phyloP scores from a whole-genome alignment of 2,329 filamentous ascomycete genomes.

The Chalaropsis thielavioides region DNA sequence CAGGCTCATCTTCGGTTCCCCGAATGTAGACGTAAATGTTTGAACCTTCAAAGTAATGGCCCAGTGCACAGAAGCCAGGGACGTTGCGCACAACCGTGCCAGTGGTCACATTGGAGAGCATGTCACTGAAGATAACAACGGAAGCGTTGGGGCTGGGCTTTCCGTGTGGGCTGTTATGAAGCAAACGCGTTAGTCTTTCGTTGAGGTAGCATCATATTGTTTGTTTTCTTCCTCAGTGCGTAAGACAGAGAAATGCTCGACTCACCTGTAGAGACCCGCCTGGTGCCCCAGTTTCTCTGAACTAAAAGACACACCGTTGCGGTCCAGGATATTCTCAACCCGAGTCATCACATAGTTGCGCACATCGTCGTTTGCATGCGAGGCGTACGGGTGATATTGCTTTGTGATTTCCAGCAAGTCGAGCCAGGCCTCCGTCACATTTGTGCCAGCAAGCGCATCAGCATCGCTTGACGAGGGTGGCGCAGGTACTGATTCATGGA shows the following conservation, averaged over 20 bases:
- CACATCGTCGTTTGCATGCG: conserved; percentile 64
- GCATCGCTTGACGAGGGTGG: conserved; percentile 47
- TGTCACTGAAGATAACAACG: conserved; percentile 65
- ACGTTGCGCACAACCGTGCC: conserved; percentile 25
- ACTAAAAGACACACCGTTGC: conserved; percentile 39
- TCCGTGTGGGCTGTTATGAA: background rate
- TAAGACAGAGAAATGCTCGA: background rate
- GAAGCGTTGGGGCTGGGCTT: conserved; percentile 22
- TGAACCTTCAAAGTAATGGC: conserved; percentile 77
- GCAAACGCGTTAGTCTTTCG: background rate
- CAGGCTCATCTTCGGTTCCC: conserved; percentile 57
- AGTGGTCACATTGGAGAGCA: conserved; percentile 58
- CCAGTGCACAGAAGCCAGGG: conserved; percentile 25
- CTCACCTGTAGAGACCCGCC: conserved; percentile 18
- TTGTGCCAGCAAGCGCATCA: conserved; percentile 47
- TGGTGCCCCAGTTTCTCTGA: conserved; percentile 24
- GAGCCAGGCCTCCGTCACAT: conserved; percentile 73
- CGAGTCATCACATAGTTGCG: conserved; percentile 60
- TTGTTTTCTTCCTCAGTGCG: background rate
- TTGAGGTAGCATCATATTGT: background rate
- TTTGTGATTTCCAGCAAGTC: conserved; percentile 65
- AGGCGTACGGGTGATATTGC: conserved; percentile 80
- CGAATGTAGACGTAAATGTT: conserved; percentile 89
- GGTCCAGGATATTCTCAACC: conserved; percentile 52
- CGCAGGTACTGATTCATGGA: conserved; percentile 53